A percentile compares a stretch with the other conserved stretches of the same genome.
phyloP scores from a whole-genome alignment of 768 basidiomycete species.

The Mrakia blollopis region DNA sequence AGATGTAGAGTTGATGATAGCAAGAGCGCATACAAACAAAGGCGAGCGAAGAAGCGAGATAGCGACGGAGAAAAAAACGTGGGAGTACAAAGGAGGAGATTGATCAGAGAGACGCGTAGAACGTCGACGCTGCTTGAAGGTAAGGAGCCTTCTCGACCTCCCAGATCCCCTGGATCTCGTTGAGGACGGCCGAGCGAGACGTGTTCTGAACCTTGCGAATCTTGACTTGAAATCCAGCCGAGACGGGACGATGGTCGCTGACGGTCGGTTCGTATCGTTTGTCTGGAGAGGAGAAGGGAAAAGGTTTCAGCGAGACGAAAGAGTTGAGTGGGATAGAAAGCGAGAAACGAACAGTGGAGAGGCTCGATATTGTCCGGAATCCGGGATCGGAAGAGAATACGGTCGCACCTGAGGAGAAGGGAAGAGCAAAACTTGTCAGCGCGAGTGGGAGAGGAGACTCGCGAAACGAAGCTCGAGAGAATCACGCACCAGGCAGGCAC shows the following conservation, averaged over 20 bases:
- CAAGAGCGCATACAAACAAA: too few relatives aligned
- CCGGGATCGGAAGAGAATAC: slow-evolving; percentile 66
- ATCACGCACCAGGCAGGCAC: slow-evolving; percentile 70
- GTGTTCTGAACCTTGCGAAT: slow-evolving; percentile 67
- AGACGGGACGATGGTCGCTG: slow-evolving; percentile 86
- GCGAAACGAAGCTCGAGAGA: slow-evolving; percentile 24
- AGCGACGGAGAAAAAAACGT: too few relatives aligned
- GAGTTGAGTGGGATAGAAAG: slow-evolving; percentile 59
- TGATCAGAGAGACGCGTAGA: slow-evolving; percentile 29
- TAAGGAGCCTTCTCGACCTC: slow-evolving; percentile 40
- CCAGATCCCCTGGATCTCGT: slow-evolving; percentile 53
- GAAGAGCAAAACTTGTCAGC: not conserved
- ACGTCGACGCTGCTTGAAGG: slow-evolving; percentile 38
- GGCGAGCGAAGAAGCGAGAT: too few relatives aligned
- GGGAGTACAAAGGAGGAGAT: not conserved
- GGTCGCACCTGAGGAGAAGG: slow-evolving; percentile 59
- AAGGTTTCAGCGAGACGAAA: slow-evolving; percentile 48
- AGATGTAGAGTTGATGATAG: too few relatives aligned
- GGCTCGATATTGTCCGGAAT: slow-evolving; percentile 47
- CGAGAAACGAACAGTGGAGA: slow-evolving; percentile 35
- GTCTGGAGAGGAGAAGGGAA: slow-evolving; percentile 43
- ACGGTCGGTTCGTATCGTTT: slow-evolving; percentile 77
- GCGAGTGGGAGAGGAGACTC: not conserved
- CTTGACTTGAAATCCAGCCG: slow-evolving; percentile 66
- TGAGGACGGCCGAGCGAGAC: slow-evolving; percentile 56